Evolutionary conservation across 179 eudicot species (phyloP).

Genomic region (Dionaea muscipula): DNA sequence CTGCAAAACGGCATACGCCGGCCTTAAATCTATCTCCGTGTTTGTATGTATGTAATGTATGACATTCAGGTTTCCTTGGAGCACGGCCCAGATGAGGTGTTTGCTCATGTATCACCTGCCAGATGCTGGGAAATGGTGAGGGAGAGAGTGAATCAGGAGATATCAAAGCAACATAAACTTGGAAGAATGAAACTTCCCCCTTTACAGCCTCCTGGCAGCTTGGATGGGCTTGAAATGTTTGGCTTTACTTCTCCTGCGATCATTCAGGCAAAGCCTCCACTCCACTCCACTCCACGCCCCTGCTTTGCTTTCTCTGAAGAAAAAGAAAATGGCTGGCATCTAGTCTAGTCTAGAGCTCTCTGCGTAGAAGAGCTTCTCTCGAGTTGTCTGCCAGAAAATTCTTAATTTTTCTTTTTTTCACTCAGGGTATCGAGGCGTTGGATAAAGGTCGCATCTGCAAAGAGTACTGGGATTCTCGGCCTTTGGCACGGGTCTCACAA

Average conservation of each 20-base stretch:
- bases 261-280: constrained; percentile 44
- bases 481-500: constrained; percentile 49
- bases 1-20: no score
- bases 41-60: no score
- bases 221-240: constrained; percentile 95
- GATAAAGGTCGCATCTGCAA: constrained; percentile 48
- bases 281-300: background rate
- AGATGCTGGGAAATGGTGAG: constrained; percentile 95
- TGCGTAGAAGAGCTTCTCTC: no score
- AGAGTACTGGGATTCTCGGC: constrained; percentile 75
- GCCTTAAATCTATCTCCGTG: background rate
- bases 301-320: no score
- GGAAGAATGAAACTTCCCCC: constrained; percentile 70
- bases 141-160: constrained; percentile 85
- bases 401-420: constrained; percentile 7
- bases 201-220: constrained; percentile 87
- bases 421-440: constrained; percentile 66
- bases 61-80: constrained; percentile 60
- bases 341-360: no score
- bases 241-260: constrained; percentile 82
- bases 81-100: constrained; percentile 59
- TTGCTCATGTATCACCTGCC: constrained; percentile 52
- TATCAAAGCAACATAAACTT: constrained; percentile 67
- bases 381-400: no score
- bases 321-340: no score